Conservation (phyloP, 2,329 filamentous ascomycete species). For the Microsporum audouinii region DNA sequence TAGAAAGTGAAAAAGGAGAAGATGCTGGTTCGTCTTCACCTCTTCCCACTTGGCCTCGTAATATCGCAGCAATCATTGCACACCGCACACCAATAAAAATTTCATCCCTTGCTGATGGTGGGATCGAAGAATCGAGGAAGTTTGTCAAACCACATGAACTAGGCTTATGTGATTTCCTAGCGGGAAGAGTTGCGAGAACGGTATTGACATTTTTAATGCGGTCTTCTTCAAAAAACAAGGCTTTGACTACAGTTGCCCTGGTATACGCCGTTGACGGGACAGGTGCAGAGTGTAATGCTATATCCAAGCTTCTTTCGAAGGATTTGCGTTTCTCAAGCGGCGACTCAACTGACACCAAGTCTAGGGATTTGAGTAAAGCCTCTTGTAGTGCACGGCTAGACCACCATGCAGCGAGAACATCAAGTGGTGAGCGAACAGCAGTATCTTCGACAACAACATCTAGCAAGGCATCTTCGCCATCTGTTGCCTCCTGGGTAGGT, state of each 20-base stretch:
- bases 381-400: conserved; percentile 63
- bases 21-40: conserved; percentile 22
- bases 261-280: conserved; percentile 60
- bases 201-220: conserved; percentile 42
- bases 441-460: conserved; percentile 75
- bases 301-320: conserved; percentile 47
- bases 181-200: conserved; percentile 43
- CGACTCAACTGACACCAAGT: conserved; percentile 38
- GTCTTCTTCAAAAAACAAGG: conserved; percentile 45
- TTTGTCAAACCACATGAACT: conserved; percentile 22
- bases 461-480: conserved; percentile 57
- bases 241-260: conserved; percentile 47
- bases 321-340: conserved; percentile 25
- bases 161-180: conserved; percentile 17
- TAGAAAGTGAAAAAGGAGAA: conserved; percentile 29
- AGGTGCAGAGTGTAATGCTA: conserved; percentile 64
- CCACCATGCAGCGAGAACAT: conserved; percentile 86
- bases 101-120: conserved; percentile 40
- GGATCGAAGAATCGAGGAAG: conserved; percentile 45
- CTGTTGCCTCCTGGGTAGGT: conserved; percentile 56
- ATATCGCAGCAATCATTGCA: conserved; percentile 47
- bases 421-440: conserved; percentile 73
- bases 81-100: conserved; percentile 48
- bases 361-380: conserved; percentile 54
- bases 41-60: conserved; percentile 28